Conservation (phyloP, 495 filamentous ascomycete genomes). For the Oleoguttula mirabilis region DNA sequence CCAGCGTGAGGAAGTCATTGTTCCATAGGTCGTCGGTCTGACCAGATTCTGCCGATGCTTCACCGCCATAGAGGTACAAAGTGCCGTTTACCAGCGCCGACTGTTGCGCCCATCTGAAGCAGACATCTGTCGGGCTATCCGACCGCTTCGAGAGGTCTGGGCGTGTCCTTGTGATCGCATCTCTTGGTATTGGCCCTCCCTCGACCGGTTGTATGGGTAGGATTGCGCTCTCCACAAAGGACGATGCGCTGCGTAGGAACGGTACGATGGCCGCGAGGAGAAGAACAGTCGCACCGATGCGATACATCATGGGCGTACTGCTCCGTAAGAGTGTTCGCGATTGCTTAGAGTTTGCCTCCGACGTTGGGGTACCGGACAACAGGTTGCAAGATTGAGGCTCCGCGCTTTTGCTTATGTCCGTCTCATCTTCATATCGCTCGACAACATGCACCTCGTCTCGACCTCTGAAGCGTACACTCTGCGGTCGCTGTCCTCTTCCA, state of each 20-base stretch:
- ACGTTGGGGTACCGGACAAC: background rate
- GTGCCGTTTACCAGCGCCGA: slow-evolving; percentile 55
- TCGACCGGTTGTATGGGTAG: slow-evolving; percentile 21
- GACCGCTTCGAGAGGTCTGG: slow-evolving; percentile 18
- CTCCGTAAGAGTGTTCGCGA: background rate
- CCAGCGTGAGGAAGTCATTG: slow-evolving; percentile 56
- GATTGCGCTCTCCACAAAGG: slow-evolving; percentile 7
- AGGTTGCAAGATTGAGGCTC: slow-evolving; percentile 1
- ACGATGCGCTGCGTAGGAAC: slow-evolving; percentile 17
- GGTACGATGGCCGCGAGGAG: slow-evolving; percentile 22
- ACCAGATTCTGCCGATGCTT: slow-evolving; percentile 37
- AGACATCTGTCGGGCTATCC: slow-evolving; percentile 39
- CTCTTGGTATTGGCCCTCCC: slow-evolving; percentile 22
- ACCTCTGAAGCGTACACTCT: slow-evolving; percentile 26
- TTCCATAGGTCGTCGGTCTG: slow-evolving; percentile 42
- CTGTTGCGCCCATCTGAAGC: slow-evolving; percentile 58
- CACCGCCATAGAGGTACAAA: slow-evolving; percentile 63
- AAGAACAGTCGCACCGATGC: slow-evolving; percentile 21
- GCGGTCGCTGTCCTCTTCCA: slow-evolving; percentile 3
- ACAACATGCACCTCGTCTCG: slow-evolving; percentile 19
- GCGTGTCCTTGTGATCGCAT: slow-evolving; percentile 4
- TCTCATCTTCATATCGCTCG: slow-evolving; percentile 13
- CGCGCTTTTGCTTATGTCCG: background rate
- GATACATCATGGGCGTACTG: slow-evolving; percentile 15
- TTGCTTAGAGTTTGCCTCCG: background rate